phyloP scores from a whole-genome alignment of 2,329 filamentous ascomycete genomes.

The Hypocrella siamensis region DNA sequence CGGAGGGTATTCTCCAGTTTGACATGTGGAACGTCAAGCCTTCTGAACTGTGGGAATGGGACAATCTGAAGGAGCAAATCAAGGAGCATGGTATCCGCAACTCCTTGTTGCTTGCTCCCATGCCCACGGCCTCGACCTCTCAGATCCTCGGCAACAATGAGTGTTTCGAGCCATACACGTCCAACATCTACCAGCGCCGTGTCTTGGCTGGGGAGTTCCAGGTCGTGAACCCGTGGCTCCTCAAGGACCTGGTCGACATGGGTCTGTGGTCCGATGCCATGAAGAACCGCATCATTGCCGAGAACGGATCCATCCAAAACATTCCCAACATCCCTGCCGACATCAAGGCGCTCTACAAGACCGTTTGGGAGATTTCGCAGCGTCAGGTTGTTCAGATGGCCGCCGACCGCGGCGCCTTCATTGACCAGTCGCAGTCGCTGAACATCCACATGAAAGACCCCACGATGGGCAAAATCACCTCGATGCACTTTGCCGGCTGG shows the following conservation, averaged over 20 bases:
- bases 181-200: slow-evolving; percentile 98
- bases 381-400: slow-evolving; percentile 94
- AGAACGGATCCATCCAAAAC: slow-evolving; percentile 89
- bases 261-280: slow-evolving; percentile 98
- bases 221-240: slow-evolving; percentile 96
- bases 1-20: slow-evolving; percentile 90
- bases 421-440: slow-evolving; percentile 96
- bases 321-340: slow-evolving; percentile 93
- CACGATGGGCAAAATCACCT: slow-evolving; percentile 99
- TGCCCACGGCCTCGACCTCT: slow-evolving; percentile 94
- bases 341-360: slow-evolving; percentile 97
- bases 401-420: slow-evolving; percentile 93
- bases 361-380: slow-evolving; percentile 98
- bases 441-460: slow-evolving; percentile 99
- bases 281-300: slow-evolving; percentile 99
- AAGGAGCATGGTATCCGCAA: slow-evolving; percentile 89
- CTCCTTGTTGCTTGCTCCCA: slow-evolving; percentile 85
- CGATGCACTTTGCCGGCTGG: slow-evolving; percentile 99
- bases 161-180: slow-evolving; percentile 99
- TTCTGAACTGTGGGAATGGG: slow-evolving; percentile 94
- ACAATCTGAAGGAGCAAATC: slow-evolving; percentile 73
- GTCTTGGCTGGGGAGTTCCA: slow-evolving; percentile 98
- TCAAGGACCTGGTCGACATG: slow-evolving; percentile 96
- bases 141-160: slow-evolving; percentile 99
- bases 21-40: slow-evolving; percentile 98